phyloP scores from a whole-genome alignment of 1,139 yeast species.

The Sugiyamaella pinicola region DNA sequence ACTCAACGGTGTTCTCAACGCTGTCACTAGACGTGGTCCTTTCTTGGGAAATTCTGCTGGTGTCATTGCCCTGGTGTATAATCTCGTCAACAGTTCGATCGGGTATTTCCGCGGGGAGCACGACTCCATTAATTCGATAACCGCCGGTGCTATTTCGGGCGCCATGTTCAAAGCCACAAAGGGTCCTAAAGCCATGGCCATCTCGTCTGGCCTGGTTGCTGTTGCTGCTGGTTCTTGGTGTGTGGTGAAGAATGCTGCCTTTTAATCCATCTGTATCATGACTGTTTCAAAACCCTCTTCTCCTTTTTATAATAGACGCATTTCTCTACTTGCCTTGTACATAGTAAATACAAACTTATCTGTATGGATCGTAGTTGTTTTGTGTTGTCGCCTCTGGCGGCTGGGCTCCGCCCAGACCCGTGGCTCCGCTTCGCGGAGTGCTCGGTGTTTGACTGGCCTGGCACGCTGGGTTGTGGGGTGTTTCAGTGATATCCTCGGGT shows the following conservation, averaged over 20 bases:
- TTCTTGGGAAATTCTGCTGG: conserved; percentile 94
- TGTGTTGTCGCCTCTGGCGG: no score
- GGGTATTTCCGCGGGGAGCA: conserved; percentile 84
- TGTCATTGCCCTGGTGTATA: conserved; percentile 86
- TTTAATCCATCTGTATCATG: conserved; percentile 23
- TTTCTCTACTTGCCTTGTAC: conserved; percentile 11
- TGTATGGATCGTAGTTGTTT: neutral
- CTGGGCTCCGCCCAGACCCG: no score
- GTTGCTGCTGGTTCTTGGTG: conserved; percentile 94
- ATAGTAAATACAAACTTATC: conserved; percentile 13
- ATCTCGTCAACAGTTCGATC: conserved; percentile 75
- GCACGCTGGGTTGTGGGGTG: no score
- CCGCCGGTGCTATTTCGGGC: conserved; percentile 91
- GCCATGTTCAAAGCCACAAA: conserved; percentile 85
- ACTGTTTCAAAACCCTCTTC: neutral
- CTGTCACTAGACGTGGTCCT: conserved; percentile 94
- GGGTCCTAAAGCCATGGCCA: conserved; percentile 85
- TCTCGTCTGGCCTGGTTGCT: conserved; percentile 83
- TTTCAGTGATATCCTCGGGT: no score
- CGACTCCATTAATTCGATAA: conserved; percentile 79
- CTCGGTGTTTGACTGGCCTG: no score
- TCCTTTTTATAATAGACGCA: conserved; percentile 5
- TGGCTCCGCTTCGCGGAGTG: no score
- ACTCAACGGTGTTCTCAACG: conserved; percentile 86
- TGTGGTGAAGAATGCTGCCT: conserved; percentile 60